These are phyloP conservation scores for Cymbidium sinense DNA, from an alignment of 106 monocot genomes.

Conservation along the genomic window DNA sequence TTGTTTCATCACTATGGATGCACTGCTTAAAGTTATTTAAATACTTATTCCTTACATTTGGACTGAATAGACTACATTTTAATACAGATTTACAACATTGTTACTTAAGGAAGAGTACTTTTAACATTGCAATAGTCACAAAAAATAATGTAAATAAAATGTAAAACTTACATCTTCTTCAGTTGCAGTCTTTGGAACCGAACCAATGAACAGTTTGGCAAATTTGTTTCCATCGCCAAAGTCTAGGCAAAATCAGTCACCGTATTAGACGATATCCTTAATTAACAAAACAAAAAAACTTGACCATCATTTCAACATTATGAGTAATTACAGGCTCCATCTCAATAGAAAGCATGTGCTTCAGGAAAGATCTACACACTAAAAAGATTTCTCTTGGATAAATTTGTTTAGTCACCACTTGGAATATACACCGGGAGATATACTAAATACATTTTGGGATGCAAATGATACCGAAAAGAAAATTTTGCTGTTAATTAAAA, in stretches of 20 bases:
- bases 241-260: slow-evolving; percentile 28
- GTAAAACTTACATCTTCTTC: slow-evolving; percentile 78
- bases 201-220: slow-evolving; percentile 93
- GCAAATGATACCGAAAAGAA: neutral
- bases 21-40: neutral
- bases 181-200: slow-evolving; percentile 85
- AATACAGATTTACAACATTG: neutral
- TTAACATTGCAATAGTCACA: neutral
- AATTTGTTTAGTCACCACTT: neutral
- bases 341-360: neutral
- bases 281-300: neutral
- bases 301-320: neutral
- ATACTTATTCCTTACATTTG: neutral
- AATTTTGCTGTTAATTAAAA: neutral
- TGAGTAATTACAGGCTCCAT: neutral
- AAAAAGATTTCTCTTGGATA: neutral
- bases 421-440: neutral
- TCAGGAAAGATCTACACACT: neutral
- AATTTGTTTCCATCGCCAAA: slow-evolving; percentile 42
- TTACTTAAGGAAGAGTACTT: neutral
- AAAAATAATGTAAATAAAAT: slow-evolving; percentile 4
- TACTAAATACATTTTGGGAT: neutral
- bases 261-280: neutral
- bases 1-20: neutral
- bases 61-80: neutral